These are phyloP conservation scores for Chytriomyces hyalinus DNA, from an alignment of 192 early-diverging fungal genomes.

Conservation along the genomic window DNA sequence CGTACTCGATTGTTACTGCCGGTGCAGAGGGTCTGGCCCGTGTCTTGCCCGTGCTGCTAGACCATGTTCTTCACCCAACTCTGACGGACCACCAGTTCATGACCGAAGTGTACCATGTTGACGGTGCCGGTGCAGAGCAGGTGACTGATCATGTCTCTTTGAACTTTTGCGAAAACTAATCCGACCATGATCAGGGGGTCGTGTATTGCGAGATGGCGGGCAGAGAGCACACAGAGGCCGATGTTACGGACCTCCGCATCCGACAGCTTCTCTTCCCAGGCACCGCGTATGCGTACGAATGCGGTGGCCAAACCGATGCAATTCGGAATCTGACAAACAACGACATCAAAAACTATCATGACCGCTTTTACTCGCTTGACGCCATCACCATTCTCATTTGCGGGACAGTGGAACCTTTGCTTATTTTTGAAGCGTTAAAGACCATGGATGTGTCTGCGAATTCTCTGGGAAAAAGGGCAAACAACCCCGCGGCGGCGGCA, in stretches of 20 bases:
- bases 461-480: not conserved
- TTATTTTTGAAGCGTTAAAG: conserved; percentile 59
- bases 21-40: conserved; percentile 72
- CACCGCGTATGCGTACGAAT: conserved; percentile 74
- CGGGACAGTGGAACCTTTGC: conserved; percentile 48
- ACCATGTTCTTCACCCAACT: conserved; percentile 80
- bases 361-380: conserved; percentile 71
- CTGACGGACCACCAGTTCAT: conserved; percentile 74
- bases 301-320: conserved; percentile 75
- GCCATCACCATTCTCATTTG: conserved; percentile 73
- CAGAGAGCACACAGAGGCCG: conserved; percentile 72
- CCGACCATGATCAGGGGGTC: conserved; percentile 76
- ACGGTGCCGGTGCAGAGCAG: conserved; percentile 33
- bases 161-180: not conserved
- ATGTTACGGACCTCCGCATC: conserved; percentile 65
- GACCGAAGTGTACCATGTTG: conserved; percentile 82
- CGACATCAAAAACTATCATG: conserved; percentile 79
- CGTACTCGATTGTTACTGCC: conserved; percentile 69
- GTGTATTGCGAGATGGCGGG: conserved; percentile 79
- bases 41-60: conserved; percentile 77
- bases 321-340: conserved; percentile 75
- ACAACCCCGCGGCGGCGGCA: not conserved
- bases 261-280: conserved; percentile 55
- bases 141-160: too few species aligned
- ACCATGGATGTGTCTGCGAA: conserved; percentile 19